Percentiles rank a stretch among this genome's conserved stretches.
phyloP scores from a whole-genome alignment of 2,329 filamentous ascomycete species.

The Ceratocystis huliohia region DNA sequence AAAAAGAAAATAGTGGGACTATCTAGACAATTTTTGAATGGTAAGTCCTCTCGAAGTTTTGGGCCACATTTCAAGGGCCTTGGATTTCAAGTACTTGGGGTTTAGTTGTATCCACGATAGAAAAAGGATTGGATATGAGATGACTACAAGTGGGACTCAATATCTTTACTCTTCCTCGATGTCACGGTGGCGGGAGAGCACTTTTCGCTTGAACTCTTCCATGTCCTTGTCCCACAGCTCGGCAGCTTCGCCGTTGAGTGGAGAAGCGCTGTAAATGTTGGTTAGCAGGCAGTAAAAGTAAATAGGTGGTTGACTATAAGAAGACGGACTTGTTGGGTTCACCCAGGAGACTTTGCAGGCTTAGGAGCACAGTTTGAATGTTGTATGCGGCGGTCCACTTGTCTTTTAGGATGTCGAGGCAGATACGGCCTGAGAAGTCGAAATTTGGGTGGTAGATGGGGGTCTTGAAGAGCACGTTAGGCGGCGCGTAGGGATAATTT shows the following conservation, averaged over 20 bases:
- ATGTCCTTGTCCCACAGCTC: constrained; percentile 88
- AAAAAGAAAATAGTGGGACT: too few relatives aligned
- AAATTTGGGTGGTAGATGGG: constrained; percentile 99
- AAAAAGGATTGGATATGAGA: neutral
- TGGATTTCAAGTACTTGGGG: neutral
- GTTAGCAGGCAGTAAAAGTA: constrained; percentile 22
- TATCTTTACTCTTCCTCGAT: constrained; percentile 47
- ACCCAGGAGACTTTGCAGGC: constrained; percentile 84
- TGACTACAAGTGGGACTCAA: neutral
- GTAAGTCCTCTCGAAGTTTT: too few relatives aligned
- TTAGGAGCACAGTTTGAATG: constrained; percentile 82
- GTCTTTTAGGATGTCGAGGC: constrained; percentile 94
- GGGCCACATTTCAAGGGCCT: too few relatives aligned
- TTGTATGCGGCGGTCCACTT: constrained; percentile 99
- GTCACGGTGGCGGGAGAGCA: constrained; percentile 49
- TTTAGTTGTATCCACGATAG: neutral
- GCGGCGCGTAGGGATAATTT: constrained; percentile 87
- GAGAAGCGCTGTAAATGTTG: constrained; percentile 55
- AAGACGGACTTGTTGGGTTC: constrained; percentile 89
- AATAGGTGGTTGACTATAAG: neutral
- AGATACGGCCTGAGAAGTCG: constrained; percentile 93
- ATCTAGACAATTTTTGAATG: too few relatives aligned
- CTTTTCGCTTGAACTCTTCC: constrained; percentile 73
- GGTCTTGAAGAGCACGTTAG: constrained; percentile 91
- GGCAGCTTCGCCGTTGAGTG: constrained; percentile 89